Percentiles rank a stretch among this genome's conserved stretches.
phyloP scores from a whole-genome alignment of 2,329 filamentous ascomycete species.

The Penicillium sp. region DNA sequence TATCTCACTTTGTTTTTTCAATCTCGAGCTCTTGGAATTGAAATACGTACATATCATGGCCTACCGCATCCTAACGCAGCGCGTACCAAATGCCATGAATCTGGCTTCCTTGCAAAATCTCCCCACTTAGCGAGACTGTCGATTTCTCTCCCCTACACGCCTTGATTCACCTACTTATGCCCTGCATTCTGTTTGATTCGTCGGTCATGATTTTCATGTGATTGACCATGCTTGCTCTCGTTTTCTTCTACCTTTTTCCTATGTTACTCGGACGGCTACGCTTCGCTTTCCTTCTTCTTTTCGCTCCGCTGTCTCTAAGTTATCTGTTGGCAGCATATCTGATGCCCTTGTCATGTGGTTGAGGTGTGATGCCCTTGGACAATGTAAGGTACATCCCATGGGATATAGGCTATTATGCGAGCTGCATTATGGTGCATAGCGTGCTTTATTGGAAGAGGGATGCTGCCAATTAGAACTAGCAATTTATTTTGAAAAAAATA shows the following conservation, averaged over 20 bases:
- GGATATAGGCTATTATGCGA: background rate
- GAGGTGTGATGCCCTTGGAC: background rate
- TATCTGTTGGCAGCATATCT: background rate
- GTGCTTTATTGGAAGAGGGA: background rate
- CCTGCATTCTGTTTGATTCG: slow-evolving; percentile 8
- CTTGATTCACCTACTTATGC: slow-evolving; percentile 2
- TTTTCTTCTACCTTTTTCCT: slow-evolving; percentile 7
- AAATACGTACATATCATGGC: slow-evolving; percentile 24
- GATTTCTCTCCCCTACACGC: slow-evolving; percentile 8
- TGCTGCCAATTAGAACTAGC: background rate
- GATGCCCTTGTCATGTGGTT: background rate
- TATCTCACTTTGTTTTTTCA: slow-evolving; percentile 16
- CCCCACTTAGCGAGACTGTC: slow-evolving; percentile 14
- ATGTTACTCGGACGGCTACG: slow-evolving; percentile 5
- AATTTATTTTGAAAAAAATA: background rate
- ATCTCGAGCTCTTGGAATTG: slow-evolving; percentile 11
- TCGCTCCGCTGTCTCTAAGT: background rate
- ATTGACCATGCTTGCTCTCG: slow-evolving; percentile 10
- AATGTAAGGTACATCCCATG: slow-evolving; percentile 5
- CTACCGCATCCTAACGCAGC: slow-evolving; percentile 9
- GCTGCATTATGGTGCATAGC: slow-evolving; percentile 1
- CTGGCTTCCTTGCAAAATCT: slow-evolving; percentile 8
- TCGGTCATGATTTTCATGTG: slow-evolving; percentile 12
- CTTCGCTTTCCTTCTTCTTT: background rate
- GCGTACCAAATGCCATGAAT: slow-evolving; percentile 14